phyloP scores from a whole-genome alignment of 345 rosid species.

The Balakata baccata region DNA sequence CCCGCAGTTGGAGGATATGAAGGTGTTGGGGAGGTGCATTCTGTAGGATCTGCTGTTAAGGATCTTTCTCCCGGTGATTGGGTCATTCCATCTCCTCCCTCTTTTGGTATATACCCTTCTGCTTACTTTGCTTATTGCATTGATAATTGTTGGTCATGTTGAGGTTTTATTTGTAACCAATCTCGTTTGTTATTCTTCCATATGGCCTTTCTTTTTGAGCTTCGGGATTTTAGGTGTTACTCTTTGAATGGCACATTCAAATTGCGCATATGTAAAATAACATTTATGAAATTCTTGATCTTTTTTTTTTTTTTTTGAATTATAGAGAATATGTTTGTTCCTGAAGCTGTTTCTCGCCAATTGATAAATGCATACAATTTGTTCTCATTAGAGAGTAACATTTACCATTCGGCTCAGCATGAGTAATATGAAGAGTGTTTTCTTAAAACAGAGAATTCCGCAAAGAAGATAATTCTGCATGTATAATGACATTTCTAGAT shows the following conservation, averaged over 20 bases:
- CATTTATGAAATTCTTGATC: neutral
- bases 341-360: no score
- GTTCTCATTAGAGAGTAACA: no score
- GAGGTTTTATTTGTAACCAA: neutral
- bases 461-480: no score
- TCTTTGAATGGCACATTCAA: neutral
- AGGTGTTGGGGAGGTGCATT: conserved; percentile 78
- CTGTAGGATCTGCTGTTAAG: conserved; percentile 65
- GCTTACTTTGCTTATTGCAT: neutral
- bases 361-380: no score
- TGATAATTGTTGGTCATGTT: neutral
- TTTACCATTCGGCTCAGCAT: no score
- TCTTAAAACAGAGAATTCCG: no score
- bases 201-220: neutral
- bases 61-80: conserved; percentile 63
- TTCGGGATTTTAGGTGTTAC: neutral
- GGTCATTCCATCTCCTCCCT: conserved; percentile 90
- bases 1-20: conserved; percentile 95
- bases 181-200: neutral
- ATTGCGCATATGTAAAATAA: neutral
- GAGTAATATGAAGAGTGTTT: no score
- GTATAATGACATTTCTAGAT: no score
- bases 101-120: conserved; percentile 47
- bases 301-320: neutral
- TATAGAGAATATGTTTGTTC: neutral